Evolutionary conservation across 768 basidiomycete genomes (phyloP).

Genomic region (Psilocybe azurescens): DNA sequence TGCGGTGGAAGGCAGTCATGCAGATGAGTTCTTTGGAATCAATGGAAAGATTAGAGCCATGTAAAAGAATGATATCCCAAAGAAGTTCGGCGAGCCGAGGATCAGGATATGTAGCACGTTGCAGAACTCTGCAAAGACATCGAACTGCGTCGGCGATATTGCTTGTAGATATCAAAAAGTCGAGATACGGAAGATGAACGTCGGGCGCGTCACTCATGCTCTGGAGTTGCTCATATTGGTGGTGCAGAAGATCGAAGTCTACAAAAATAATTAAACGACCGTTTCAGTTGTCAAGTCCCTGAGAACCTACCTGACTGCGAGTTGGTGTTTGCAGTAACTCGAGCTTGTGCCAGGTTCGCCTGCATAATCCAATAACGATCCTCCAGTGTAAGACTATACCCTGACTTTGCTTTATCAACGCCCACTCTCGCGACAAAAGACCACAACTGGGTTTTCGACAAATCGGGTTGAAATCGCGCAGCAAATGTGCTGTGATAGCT

Average conservation of each 20-base stretch:
- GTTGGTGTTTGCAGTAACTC: not conserved
- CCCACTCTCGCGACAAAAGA: constrained; percentile 3
- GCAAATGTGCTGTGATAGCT: not conserved
- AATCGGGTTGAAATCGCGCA: not conserved
- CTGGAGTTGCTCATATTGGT: constrained; percentile 6
- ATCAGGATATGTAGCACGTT: constrained; percentile 36
- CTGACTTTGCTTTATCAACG: constrained; percentile 1
- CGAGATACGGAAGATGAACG: constrained; percentile 52
- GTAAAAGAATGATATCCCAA: constrained; percentile 41
- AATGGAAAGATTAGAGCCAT: constrained; percentile 28
- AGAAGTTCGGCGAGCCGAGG: constrained; percentile 44
- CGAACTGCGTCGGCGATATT: constrained; percentile 26
- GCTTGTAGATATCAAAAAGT: constrained; percentile 39
- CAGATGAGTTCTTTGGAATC: constrained; percentile 39
- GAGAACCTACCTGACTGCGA: constrained; percentile 12
- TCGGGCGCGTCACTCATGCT: constrained; percentile 23
- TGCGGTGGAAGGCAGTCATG: constrained; percentile 39
- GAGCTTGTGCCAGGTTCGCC: constrained; percentile 15
- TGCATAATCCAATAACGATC: constrained; percentile 71
- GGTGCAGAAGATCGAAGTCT: not conserved
- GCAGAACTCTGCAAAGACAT: constrained; percentile 42
- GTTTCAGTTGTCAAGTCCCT: not conserved
- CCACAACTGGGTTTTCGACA: constrained; percentile 2
- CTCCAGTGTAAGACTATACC: constrained; percentile 19
- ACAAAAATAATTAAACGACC: not conserved